phyloP scores from a whole-genome alignment of 139 green algal species.

The Protoeuglena noctilucae region DNA sequence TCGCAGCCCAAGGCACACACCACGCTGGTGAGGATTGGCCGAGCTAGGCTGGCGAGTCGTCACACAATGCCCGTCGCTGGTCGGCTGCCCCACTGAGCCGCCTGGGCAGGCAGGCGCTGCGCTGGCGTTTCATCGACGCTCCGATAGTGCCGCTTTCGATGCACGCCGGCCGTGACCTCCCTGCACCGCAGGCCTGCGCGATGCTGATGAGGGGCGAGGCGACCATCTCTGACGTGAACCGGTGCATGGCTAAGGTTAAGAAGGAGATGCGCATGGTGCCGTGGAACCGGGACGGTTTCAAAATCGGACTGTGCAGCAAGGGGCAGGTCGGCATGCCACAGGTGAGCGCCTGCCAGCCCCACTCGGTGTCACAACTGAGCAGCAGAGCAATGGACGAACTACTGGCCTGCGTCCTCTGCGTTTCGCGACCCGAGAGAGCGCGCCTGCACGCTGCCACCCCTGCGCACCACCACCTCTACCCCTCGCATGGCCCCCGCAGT shows the following conservation, averaged over 20 bases:
- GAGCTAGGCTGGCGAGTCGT: too few relatives aligned
- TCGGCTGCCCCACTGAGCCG: too few relatives aligned
- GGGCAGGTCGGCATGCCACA: constrained; percentile 39
- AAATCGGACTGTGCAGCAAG: constrained; percentile 46
- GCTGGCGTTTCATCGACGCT: too few relatives aligned
- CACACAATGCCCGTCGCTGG: too few relatives aligned
- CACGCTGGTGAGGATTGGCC: too few relatives aligned
- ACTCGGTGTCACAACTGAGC: neutral
- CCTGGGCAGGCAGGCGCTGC: too few relatives aligned
- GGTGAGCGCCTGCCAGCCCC: too few relatives aligned
- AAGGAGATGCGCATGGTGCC: constrained; percentile 39
- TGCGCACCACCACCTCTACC: neutral
- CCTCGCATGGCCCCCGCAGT: constrained; percentile 27
- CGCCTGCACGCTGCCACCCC: neutral
- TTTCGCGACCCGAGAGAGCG: neutral
- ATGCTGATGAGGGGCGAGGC: constrained; percentile 42
- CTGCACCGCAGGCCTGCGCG: too few relatives aligned
- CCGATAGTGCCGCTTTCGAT: too few relatives aligned
- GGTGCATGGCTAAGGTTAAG: constrained; percentile 39
- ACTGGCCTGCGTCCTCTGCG: neutral
- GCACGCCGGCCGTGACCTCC: too few relatives aligned
- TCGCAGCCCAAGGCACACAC: constrained; percentile 33
- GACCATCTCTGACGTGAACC: constrained; percentile 41
- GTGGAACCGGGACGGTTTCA: constrained; percentile 67
- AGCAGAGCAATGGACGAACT: neutral